These are phyloP conservation scores for Phyllosticta capitalensis DNA, from an alignment of 2,329 filamentous ascomycete species.

Conservation along the genomic window DNA sequence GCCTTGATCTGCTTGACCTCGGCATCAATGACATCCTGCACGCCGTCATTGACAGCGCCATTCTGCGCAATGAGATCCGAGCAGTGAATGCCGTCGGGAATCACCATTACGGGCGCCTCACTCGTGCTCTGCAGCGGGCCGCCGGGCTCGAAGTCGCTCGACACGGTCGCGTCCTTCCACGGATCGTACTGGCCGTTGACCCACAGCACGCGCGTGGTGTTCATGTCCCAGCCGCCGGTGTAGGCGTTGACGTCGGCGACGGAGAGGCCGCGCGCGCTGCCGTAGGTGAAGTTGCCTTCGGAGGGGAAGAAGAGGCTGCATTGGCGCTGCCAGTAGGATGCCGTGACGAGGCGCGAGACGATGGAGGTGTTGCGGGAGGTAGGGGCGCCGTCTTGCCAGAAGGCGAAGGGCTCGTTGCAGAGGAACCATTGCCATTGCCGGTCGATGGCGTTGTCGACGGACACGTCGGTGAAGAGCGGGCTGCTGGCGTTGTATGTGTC, in stretches of 20 bases:
- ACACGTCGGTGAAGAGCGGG: conserved; percentile 42
- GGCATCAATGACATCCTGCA: conserved; percentile 41
- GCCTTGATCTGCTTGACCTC: conserved; percentile 41
- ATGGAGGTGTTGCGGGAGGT: conserved; percentile 34
- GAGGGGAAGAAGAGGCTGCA: conserved; percentile 48
- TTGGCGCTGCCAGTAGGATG: conserved; percentile 46
- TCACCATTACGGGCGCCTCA: conserved; percentile 42
- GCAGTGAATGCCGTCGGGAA: conserved; percentile 47
- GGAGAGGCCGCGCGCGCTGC: conserved; percentile 38
- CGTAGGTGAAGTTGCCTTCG: conserved; percentile 42
- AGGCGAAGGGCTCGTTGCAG: conserved; percentile 54
- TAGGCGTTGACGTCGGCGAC: conserved; percentile 41
- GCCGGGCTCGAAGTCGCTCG: conserved; percentile 43
- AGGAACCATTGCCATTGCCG: conserved; percentile 52
- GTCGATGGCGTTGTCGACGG: conserved; percentile 37
- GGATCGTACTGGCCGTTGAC: conserved; percentile 52
- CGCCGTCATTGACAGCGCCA: conserved; percentile 37
- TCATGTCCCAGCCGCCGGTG: conserved; percentile 48
- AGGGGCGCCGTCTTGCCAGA: conserved; percentile 48
- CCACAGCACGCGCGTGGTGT: conserved; percentile 47
- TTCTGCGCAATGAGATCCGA: conserved; percentile 43
- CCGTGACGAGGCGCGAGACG: conserved; percentile 42
- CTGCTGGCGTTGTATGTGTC: conserved; percentile 44
- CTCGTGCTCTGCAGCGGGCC: conserved; percentile 42
- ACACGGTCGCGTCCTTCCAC: conserved; percentile 47